Evolutionary conservation across 306 rosid genomes (phyloP).

Genomic region (Malus sieversii): DNA sequence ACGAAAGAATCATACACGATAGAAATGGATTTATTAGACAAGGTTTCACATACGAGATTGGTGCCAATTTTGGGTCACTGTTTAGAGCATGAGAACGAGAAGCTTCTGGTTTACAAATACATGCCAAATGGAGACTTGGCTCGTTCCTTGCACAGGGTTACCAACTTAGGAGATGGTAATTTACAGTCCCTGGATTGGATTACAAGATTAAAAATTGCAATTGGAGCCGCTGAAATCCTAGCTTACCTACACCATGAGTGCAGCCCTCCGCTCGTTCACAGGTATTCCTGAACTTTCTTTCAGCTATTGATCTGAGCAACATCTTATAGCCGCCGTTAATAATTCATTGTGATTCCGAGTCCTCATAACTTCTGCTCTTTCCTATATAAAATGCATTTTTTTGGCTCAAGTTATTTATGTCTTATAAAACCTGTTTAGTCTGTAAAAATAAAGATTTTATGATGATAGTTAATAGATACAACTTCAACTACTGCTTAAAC

Average conservation of each 20-base stretch:
- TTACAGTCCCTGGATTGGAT: slow-evolving; percentile 82
- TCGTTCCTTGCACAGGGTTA: slow-evolving; percentile 53
- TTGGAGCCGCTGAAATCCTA: slow-evolving; percentile 86
- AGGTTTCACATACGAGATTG: slow-evolving; percentile 66
- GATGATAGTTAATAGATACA: not conserved
- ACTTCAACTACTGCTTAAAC: not conserved
- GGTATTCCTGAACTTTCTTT: slow-evolving; percentile 40
- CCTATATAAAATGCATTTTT: not conserved
- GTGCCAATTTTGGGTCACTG: slow-evolving; percentile 84
- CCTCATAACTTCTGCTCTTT: not conserved
- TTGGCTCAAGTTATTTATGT: not conserved
- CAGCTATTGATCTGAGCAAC: not conserved
- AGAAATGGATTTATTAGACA: slow-evolving; percentile 62
- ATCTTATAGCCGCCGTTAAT: not conserved
- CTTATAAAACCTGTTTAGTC: not conserved
- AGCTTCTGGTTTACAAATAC: slow-evolving; percentile 70
- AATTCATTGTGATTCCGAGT: not conserved
- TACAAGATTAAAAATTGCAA: slow-evolving; percentile 86
- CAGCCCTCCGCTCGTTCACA: slow-evolving; percentile 82
- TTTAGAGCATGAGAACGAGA: slow-evolving; percentile 70
- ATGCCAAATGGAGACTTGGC: slow-evolving; percentile 86
- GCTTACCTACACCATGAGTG: slow-evolving; percentile 71
- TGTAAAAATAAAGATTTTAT: not conserved
- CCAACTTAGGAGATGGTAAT: slow-evolving; percentile 31
- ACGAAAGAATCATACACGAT: slow-evolving; percentile 46